Evolutionary conservation across 106 monocot species (phyloP).

Genomic region (Platanthera guangdongensis): DNA sequence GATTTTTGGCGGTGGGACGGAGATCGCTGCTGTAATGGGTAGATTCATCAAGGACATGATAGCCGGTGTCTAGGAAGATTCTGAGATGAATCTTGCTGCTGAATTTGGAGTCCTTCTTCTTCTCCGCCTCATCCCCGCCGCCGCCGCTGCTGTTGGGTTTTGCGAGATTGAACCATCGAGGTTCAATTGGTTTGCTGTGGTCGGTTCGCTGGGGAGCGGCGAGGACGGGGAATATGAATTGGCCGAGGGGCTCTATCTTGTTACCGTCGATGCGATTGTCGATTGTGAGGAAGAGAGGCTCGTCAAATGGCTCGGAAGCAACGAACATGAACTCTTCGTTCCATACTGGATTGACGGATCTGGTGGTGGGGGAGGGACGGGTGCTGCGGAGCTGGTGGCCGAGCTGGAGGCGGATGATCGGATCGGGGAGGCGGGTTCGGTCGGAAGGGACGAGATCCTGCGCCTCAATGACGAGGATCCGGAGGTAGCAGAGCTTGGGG

Average conservation of each 20-base stretch:
- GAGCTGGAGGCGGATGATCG: conserved; percentile 49
- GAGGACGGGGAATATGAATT: conserved; percentile 41
- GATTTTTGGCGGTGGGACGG: conserved; percentile 43
- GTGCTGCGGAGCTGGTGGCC: conserved; percentile 60
- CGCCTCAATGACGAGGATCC: conserved; percentile 65
- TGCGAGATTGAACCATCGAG: conserved; percentile 60
- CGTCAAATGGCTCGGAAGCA: conserved; percentile 81
- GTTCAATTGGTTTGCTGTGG: conserved; percentile 30
- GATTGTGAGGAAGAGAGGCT: conserved; percentile 58
- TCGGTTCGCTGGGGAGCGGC: conserved; percentile 33
- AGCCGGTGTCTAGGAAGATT: conserved; percentile 56
- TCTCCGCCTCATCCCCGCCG: conserved; percentile 19
- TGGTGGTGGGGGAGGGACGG: conserved; percentile 20
- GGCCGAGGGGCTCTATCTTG: conserved; percentile 53
- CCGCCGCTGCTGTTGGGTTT: conserved; percentile 25
- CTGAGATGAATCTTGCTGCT: conserved; percentile 80
- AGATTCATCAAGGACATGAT: conserved; percentile 93
- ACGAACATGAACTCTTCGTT: conserved; percentile 79
- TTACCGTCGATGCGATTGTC: conserved; percentile 53
- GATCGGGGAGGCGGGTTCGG: conserved; percentile 24
- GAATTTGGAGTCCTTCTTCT: conserved; percentile 69
- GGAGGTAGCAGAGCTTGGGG: conserved; percentile 73
- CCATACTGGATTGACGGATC: conserved; percentile 57
- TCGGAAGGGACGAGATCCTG: conserved; percentile 63
- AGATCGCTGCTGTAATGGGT: conserved; percentile 86